phyloP scores from a whole-genome alignment of 371 early-diverging fungal species.

The Mucor irregularis region DNA sequence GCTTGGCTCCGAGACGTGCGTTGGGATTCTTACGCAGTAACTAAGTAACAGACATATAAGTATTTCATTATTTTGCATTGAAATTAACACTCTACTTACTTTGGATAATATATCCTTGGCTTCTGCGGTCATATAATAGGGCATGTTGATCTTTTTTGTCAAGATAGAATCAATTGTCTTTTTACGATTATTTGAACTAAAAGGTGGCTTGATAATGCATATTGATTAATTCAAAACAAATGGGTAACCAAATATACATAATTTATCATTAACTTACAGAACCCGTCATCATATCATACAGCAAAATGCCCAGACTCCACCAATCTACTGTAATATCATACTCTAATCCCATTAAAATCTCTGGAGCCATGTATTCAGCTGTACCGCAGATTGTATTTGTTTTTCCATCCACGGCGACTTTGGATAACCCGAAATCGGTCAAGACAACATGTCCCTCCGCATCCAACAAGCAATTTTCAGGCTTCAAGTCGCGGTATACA shows the following conservation, averaged over 20 bases:
- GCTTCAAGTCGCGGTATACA: slow-evolving; percentile 89
- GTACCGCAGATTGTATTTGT: slow-evolving; percentile 90
- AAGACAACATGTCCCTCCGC: slow-evolving; percentile 81
- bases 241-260: too few species aligned
- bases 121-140: slow-evolving; percentile 68
- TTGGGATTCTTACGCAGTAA: slow-evolving; percentile 76
- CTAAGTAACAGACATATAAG: slow-evolving; percentile 18
- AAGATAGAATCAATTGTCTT: slow-evolving; percentile 80
- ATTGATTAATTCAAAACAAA: too few species aligned
- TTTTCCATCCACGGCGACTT: slow-evolving; percentile 66
- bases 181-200: slow-evolving; percentile 73
- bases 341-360: slow-evolving; percentile 78
- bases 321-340: slow-evolving; percentile 91
- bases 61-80: neutral
- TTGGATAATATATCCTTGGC: slow-evolving; percentile 61
- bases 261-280: slow-evolving; percentile 56
- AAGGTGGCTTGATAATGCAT: slow-evolving; percentile 59
- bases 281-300: slow-evolving; percentile 89
- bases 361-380: slow-evolving; percentile 88
- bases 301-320: slow-evolving; percentile 92
- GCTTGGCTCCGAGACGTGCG: slow-evolving; percentile 65
- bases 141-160: slow-evolving; percentile 71
- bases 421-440: slow-evolving; percentile 94
- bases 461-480: slow-evolving; percentile 89
- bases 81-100: slow-evolving; percentile 17